Evolutionary conservation across 2,329 filamentous ascomycete species (phyloP).

Genomic region (Colletotrichum filicis): DNA sequence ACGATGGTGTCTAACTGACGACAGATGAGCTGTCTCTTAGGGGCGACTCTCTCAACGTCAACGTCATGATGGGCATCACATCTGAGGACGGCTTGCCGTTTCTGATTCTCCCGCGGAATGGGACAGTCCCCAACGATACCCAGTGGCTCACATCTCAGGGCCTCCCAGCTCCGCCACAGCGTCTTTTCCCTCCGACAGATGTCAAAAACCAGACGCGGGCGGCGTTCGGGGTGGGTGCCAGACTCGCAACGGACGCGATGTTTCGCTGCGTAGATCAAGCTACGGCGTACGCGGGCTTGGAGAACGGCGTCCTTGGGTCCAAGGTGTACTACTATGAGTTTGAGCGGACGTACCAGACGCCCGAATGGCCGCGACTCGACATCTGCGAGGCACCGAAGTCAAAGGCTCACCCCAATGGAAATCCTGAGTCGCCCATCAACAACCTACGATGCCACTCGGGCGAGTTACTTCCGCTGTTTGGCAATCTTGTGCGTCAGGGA

Average conservation of each 20-base stretch:
- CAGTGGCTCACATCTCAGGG: constrained; percentile 47
- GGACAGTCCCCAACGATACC: constrained; percentile 48
- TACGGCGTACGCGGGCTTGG: constrained; percentile 62
- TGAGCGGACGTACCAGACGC: constrained; percentile 64
- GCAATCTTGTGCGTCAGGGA: constrained; percentile 46
- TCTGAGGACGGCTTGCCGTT: constrained; percentile 67
- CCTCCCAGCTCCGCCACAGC: constrained; percentile 44
- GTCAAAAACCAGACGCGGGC: constrained; percentile 61
- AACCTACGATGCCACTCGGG: constrained; percentile 61
- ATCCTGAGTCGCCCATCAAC: constrained; percentile 47
- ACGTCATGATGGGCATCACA: constrained; percentile 66
- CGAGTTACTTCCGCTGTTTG: constrained; percentile 56
- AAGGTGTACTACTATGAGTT: constrained; percentile 69
- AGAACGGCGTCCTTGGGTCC: constrained; percentile 54
- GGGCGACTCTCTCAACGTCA: constrained; percentile 57
- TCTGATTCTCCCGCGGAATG: constrained; percentile 46
- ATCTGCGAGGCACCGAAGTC: constrained; percentile 52
- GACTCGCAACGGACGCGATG: constrained; percentile 66
- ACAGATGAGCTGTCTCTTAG: constrained; percentile 58
- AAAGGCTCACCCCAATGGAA: constrained; percentile 50
- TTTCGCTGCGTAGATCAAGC: constrained; percentile 71
- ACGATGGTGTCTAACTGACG: constrained; percentile 66
- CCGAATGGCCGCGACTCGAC: constrained; percentile 64
- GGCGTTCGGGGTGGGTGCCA: constrained; percentile 65
- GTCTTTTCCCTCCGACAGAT: constrained; percentile 61